Base-by-base conservation (phyloP, 2,329 filamentous ascomycete genomes). In the Ceratocystis ficicola region DNA sequence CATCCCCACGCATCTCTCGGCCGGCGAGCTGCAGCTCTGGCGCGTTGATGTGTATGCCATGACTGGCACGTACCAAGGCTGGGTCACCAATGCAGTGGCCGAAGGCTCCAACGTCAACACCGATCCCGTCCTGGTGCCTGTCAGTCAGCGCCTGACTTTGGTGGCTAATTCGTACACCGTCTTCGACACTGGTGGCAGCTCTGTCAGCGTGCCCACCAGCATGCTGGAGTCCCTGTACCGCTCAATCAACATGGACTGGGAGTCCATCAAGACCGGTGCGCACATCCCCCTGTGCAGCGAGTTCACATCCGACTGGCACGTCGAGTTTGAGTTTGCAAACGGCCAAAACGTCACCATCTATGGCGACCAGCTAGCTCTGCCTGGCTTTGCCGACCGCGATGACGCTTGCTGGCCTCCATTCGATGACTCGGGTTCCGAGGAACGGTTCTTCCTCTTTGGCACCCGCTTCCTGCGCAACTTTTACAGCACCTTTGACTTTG, bases 321-420 rank as follows among this genome's bases (percentile, higher is more conserved):
- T 75, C 15, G 69, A 71, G 0, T 71, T 76, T 30, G 67, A 70
- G n/a, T 69, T 74, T 52, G 71, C 71, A 10, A 69, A 66, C 25
- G 70, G 66, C 6, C 70, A 68, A 5, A 68, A 74, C 32, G 8
- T 76, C 22, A 73, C 71, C 22, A 2, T 76, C 5, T 72, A 70
- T 0, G 75, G 75, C 10, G 72, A 73, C 17, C 70, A 73, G 70
- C 69, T 76, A 1, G 70, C 70, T 17, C 17, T 67, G 0, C 72
- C 74, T 0, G 74, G 74, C 1, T 75, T 75, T 65, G 73, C 74
- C 2, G 67, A 72, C 64, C 65, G 72, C 20, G 71, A 71, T 0
- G 73, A 74, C 48, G 72, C 70, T 3, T 76, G 74, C 73, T 74
- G 71, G 71, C 74, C 74, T 12, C 75, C 75, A 0, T 73, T 76